Evolutionary conservation across 768 basidiomycete genomes (phyloP), one percentile per base, ranked within the genome.

Genomic region (Rhodocollybia butyracea): DNA sequence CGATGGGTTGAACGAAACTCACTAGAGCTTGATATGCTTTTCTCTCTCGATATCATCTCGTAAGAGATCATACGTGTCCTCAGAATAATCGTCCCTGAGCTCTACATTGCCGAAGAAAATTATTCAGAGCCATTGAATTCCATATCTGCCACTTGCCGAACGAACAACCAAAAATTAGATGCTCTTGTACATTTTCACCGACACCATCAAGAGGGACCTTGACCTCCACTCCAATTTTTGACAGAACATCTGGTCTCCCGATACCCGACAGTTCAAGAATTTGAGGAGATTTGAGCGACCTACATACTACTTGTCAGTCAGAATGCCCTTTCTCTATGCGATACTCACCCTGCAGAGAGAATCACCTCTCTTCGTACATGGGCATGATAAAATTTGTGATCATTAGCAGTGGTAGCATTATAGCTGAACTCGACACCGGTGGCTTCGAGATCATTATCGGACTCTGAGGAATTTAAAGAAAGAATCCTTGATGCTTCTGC

Each of bases 231-330:
- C 73, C 75, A n/a, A 78, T 60, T 5, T 58, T 66, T 24, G 68
- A 59, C 30, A 85, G 67, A 21, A 79, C 57, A 2, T 67, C 68
- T 21, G 57, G 51, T 30, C 74, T 68, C 17, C 84, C 84, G 52
- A 85, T 78, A 22, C 84, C 85, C 5, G 81, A 83, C 2, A 85
- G 67, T 60, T 85, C 80, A 2, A 85, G 75, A 8, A 86, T 68
- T 60, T 82, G 77, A 5, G 79, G 73, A 0, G 76, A 72, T 55
- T 77, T 75, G 22, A 82, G 58, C 2, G 79, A 55, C n/a, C 71
- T 73, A 55, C 7, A 30, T 10, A 6, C 45, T 31, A 45, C 22
- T 5, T 46, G 11, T 31, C 43, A 32, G 7, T 31, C 4, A 19
- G 42, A 27, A 4, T 17, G 5, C 31, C 30, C 7, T 29, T 4